Evolutionary conservation across 306 rosid genomes (phyloP).

Genomic region (Glycine soja): DNA sequence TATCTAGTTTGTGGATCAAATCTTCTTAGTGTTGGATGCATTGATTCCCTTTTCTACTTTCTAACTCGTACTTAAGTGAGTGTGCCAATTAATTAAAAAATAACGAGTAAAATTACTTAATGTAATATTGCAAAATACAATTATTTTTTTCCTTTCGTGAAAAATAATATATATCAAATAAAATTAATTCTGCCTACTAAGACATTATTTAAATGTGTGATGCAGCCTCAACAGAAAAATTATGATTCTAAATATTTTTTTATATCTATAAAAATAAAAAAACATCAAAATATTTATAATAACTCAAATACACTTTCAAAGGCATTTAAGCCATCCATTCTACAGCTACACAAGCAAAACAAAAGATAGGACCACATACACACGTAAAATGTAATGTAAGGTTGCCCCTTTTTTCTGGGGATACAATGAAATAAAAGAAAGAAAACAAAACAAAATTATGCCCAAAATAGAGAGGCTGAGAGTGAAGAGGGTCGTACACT

Average conservation of each 20-base stretch:
- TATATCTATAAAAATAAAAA: too few relatives aligned
- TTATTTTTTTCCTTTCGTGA: not conserved
- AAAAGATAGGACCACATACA: constrained; percentile 31
- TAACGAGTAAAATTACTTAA: not conserved
- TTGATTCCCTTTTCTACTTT: not conserved
- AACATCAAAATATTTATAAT: too few relatives aligned
- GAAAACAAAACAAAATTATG: not conserved
- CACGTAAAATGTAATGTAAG: not conserved
- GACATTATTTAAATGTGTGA: not conserved
- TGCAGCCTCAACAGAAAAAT: not conserved
- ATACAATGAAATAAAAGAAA: not conserved
- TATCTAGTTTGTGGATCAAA: not conserved
- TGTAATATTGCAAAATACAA: not conserved
- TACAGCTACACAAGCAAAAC: not conserved
- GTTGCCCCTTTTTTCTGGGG: not conserved
- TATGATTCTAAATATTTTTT: not conserved
- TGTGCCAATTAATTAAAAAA: not conserved
- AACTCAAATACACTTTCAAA: not conserved
- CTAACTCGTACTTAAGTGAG: not conserved
- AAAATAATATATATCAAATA: not conserved
- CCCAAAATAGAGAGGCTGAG: not conserved
- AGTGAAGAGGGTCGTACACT: not conserved
- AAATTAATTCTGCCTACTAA: not conserved
- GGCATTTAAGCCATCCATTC: not conserved
- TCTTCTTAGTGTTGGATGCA: not conserved